These are phyloP conservation scores for Trypanosoma cruzi DNA, from an alignment of 208 protist species.

Conservation along the genomic window DNA sequence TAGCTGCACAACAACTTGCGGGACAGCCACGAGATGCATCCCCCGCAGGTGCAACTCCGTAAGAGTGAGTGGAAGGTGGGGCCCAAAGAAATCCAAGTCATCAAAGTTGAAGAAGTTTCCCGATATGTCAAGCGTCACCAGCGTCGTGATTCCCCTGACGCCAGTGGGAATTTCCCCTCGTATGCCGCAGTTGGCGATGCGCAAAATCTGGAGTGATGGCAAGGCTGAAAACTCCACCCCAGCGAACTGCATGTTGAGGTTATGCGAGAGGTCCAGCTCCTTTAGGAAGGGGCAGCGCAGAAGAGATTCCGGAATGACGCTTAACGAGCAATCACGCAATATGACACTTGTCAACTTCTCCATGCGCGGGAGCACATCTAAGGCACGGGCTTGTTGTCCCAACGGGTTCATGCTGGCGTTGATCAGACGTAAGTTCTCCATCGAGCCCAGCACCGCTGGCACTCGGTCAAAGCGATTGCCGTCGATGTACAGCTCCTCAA, in stretches of 20 bases:
- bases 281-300: conserved; percentile 49
- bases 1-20: conserved; percentile 65
- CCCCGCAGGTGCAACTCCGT: conserved; percentile 64
- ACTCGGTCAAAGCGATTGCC: conserved; percentile 74
- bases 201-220: conserved; percentile 44
- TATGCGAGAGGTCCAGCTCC: conserved; percentile 82
- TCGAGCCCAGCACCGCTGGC: conserved; percentile 54
- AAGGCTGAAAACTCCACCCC: conserved; percentile 49
- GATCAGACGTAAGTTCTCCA: conserved; percentile 57
- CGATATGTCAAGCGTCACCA: conserved; percentile 79
- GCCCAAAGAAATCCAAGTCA: conserved; percentile 71
- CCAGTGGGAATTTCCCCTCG: conserved; percentile 56
- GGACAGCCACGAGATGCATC: conserved; percentile 68
- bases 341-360: conserved; percentile 44
- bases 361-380: conserved; percentile 58
- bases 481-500: conserved; percentile 80
- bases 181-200: conserved; percentile 70
- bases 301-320: conserved; percentile 44
- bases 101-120: conserved; percentile 73
- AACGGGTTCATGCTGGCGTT: conserved; percentile 79
- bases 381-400: conserved; percentile 30
- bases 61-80: conserved; percentile 52
- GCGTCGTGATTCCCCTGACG: conserved; percentile 44
- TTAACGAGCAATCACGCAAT: conserved; percentile 60
- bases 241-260: conserved; percentile 51